These are phyloP conservation scores for Aspergillus vadensis DNA, from an alignment of 2,329 filamentous ascomycete species.

Conservation along the genomic window DNA sequence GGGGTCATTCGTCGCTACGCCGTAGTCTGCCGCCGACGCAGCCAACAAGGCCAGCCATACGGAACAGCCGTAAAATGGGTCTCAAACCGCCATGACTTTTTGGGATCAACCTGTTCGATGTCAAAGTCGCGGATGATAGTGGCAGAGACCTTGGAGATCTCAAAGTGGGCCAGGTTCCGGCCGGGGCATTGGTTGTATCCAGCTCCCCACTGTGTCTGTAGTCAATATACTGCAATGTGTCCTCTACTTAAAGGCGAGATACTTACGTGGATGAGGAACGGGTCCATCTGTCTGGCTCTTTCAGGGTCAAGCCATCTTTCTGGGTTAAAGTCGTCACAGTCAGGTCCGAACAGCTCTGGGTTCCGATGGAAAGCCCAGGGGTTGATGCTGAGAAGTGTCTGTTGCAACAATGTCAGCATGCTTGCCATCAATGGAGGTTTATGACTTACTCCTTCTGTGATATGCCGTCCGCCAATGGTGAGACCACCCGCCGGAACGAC, in stretches of 20 bases:
- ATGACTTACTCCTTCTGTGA: slow-evolving; percentile 28
- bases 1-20: not conserved
- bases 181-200: slow-evolving; percentile 43
- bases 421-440: not conserved
- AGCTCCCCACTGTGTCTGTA: slow-evolving; percentile 33
- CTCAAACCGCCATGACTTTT: slow-evolving; percentile 15
- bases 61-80: slow-evolving; percentile 29
- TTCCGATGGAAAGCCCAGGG: slow-evolving; percentile 33
- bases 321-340: slow-evolving; percentile 28
- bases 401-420: not conserved
- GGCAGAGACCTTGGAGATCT: slow-evolving; percentile 39
- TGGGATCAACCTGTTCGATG: slow-evolving; percentile 30
- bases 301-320: slow-evolving; percentile 27
- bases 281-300: slow-evolving; percentile 11
- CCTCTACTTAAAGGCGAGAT: too few species aligned
- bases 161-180: slow-evolving; percentile 38
- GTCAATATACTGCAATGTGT: not conserved
- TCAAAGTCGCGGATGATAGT: slow-evolving; percentile 38
- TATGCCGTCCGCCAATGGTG: slow-evolving; percentile 32
- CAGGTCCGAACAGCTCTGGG: slow-evolving; percentile 23
- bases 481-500: slow-evolving; percentile 35
- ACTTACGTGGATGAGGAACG: slow-evolving; percentile 14
- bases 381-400: slow-evolving; percentile 34
- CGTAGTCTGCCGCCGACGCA: not conserved
- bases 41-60: slow-evolving; percentile 6